phyloP scores from a whole-genome alignment of 164 flowering plant genomes.

The Annona squamosa region DNA sequence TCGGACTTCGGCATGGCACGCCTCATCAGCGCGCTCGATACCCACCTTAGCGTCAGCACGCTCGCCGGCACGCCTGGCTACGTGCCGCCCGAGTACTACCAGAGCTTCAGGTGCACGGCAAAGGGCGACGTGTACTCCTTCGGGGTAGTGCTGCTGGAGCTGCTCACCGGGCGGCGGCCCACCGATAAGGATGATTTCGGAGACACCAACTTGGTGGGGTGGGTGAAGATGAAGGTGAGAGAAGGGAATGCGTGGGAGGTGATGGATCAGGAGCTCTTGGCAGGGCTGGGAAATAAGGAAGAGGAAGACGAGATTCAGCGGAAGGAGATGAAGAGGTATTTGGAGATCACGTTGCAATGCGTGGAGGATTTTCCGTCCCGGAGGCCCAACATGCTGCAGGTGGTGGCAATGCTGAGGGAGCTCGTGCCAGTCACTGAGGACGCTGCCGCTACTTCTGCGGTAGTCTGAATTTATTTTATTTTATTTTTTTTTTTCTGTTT shows the following conservation, averaged over 20 bases:
- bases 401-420: conserved; percentile 76
- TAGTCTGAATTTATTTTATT: background rate
- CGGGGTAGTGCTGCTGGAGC: conserved; percentile 56
- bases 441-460: background rate
- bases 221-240: conserved; percentile 69
- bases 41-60: conserved; percentile 66
- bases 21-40: conserved; percentile 60
- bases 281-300: conserved; percentile 9
- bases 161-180: conserved; percentile 56
- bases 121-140: conserved; percentile 65
- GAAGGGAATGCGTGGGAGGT: conserved; percentile 80
- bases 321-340: conserved; percentile 60
- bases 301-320: conserved; percentile 31
- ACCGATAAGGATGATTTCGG: conserved; percentile 70
- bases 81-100: conserved; percentile 77
- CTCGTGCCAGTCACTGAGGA: conserved; percentile 21
- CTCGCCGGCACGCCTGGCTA: conserved; percentile 75
- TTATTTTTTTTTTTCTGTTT: background rate
- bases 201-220: conserved; percentile 64
- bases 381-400: conserved; percentile 87
- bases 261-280: conserved; percentile 52
- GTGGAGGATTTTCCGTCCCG: conserved; percentile 85
- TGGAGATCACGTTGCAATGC: conserved; percentile 66
- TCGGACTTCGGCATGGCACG: conserved; percentile 82
- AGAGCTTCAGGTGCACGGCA: conserved; percentile 71